Percentiles rank a stretch among this genome's conserved stretches.
phyloP scores from a whole-genome alignment of 176 grass and related monocot species.

The Eragrostis nindensis region DNA sequence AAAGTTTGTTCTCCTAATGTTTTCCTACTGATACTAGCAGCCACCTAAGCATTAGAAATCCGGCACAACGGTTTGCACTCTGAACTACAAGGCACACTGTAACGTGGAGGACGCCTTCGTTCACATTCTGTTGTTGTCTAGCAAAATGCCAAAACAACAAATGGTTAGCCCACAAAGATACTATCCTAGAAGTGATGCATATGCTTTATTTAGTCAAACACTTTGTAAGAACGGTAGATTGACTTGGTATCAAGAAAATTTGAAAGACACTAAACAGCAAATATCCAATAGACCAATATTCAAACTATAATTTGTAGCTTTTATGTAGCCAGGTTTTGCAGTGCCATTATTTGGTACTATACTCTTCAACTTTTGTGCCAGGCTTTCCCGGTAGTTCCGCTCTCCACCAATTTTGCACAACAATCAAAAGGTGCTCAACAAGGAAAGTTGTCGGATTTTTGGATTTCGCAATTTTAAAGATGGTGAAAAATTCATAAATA shows the following conservation, averaged over 20 bases:
- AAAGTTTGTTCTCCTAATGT: neutral
- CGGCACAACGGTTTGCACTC: neutral
- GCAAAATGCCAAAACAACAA: constrained; percentile 23
- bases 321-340: neutral
- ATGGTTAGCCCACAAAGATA: neutral
- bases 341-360: neutral
- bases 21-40: neutral
- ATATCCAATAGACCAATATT: neutral
- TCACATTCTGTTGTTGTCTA: constrained; percentile 14
- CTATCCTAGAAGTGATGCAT: neutral
- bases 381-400: constrained; percentile 19
- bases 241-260: neutral
- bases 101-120: no score
- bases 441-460: neutral
- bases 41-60: neutral
- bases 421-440: constrained; percentile 1
- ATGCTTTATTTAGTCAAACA: neutral
- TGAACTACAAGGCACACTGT: neutral
- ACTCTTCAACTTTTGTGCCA: neutral
- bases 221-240: neutral
- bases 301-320: neutral
- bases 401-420: neutral
- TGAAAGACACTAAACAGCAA: neutral
- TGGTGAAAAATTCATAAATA: constrained; percentile 6
- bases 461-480: neutral